phyloP scores from a whole-genome alignment of 75 land plant species.

The Pinus taeda region DNA sequence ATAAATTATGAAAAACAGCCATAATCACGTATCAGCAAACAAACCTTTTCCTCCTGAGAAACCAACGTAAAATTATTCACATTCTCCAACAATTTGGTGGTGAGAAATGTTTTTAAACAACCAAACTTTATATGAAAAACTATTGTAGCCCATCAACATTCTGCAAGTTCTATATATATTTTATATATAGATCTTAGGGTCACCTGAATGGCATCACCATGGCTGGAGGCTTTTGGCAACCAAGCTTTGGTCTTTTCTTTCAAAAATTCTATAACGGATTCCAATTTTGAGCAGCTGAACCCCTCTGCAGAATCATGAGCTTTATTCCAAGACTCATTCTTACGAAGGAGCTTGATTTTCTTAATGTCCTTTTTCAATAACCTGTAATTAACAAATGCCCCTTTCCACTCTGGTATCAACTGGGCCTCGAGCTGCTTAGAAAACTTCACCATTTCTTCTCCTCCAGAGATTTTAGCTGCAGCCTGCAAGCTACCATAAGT shows the following conservation, averaged over 20 bases:
- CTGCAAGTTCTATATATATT: too few relatives aligned
- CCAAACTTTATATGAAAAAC: too few relatives aligned
- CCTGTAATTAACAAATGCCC: slow-evolving; percentile 84
- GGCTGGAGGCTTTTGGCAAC: neutral
- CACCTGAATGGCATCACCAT: slow-evolving; percentile 5
- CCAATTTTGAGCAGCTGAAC: neutral
- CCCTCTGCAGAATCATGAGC: neutral
- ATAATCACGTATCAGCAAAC: too few relatives aligned
- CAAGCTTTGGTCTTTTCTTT: neutral
- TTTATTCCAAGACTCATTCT: slow-evolving; percentile 1
- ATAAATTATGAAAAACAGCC: too few relatives aligned
- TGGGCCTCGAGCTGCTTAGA: slow-evolving; percentile 91
- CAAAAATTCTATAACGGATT: neutral
- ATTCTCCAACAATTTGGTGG: too few relatives aligned
- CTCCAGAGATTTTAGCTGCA: too few relatives aligned
- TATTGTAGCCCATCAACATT: too few relatives aligned
- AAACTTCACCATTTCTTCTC: slow-evolving; percentile 83
- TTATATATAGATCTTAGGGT: too few relatives aligned
- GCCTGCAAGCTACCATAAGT: too few relatives aligned
- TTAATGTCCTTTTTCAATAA: slow-evolving; percentile 82
- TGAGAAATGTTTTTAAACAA: too few relatives aligned
- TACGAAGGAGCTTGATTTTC: slow-evolving; percentile 54
- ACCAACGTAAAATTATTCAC: too few relatives aligned
- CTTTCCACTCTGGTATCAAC: slow-evolving; percentile 94
- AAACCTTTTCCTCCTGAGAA: too few relatives aligned